These are phyloP conservation scores for Mucor velutinosus DNA, from an alignment of 371 early-diverging fungal species.

Conservation along the genomic window DNA sequence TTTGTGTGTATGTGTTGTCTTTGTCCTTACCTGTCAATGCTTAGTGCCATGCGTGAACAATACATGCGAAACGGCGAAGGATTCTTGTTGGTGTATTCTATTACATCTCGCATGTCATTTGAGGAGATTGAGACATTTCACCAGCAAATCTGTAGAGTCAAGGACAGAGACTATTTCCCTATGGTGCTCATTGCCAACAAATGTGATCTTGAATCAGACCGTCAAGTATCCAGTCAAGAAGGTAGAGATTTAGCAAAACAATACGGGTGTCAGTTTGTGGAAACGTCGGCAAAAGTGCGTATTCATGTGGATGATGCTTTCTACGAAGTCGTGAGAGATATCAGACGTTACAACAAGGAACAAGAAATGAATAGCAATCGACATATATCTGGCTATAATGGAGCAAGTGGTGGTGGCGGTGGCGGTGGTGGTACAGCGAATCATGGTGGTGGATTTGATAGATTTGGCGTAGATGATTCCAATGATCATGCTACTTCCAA, in stretches of 20 bases:
- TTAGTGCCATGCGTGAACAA: slow-evolving; percentile 75
- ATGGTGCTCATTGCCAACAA: slow-evolving; percentile 96
- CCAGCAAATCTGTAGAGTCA: slow-evolving; percentile 81
- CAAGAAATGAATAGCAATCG: slow-evolving; percentile 10
- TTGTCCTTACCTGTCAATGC: background rate
- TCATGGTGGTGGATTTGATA: background rate
- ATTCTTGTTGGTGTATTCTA: slow-evolving; percentile 58
- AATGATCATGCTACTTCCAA: slow-evolving; percentile 10
- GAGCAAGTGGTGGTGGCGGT: background rate
- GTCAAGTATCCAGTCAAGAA: slow-evolving; percentile 53
- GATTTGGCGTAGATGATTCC: slow-evolving; percentile 2
- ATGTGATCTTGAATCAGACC: slow-evolving; percentile 83
- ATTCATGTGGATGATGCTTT: slow-evolving; percentile 94
- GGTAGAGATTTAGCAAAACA: slow-evolving; percentile 30
- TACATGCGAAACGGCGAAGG: slow-evolving; percentile 77
- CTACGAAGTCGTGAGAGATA: slow-evolving; percentile 83
- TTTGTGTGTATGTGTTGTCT: background rate
- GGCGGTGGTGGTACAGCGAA: background rate
- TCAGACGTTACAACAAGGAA: slow-evolving; percentile 35
- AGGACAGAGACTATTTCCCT: slow-evolving; percentile 82
- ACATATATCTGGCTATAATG: background rate
- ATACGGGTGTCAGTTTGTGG: slow-evolving; percentile 56
- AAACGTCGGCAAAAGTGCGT: slow-evolving; percentile 88
- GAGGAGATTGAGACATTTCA: slow-evolving; percentile 80
- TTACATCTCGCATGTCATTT: slow-evolving; percentile 77